These are phyloP conservation scores for Leptographium flavum DNA, from an alignment of 2,329 filamentous ascomycete species.

Conservation along the genomic window DNA sequence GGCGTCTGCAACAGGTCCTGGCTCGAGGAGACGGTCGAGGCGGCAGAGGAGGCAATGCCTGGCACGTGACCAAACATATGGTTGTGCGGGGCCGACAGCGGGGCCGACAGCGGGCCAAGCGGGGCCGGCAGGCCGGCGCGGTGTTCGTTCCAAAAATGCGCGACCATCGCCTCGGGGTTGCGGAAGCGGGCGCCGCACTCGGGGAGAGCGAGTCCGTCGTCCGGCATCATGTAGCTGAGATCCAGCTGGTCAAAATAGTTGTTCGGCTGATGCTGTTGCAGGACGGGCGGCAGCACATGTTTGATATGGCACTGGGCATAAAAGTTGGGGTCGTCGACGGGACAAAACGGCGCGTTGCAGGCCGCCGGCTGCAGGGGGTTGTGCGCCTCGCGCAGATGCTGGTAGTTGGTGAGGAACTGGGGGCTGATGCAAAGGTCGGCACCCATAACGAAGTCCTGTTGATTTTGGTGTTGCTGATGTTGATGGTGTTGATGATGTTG, in stretches of 20 bases:
- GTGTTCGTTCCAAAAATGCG: constrained; percentile 12
- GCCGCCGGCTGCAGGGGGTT: constrained; percentile 9
- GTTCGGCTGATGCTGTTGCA: no score
- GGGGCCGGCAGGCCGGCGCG: not conserved
- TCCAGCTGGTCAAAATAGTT: constrained; percentile 8
- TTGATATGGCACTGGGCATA: constrained; percentile 12
- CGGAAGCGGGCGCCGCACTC: constrained; percentile 12
- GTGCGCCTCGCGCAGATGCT: constrained; percentile 10
- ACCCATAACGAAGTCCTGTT: constrained; percentile 2
- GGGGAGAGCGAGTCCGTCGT: not conserved
- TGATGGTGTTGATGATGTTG: constrained; percentile 1
- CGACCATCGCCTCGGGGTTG: constrained; percentile 11
- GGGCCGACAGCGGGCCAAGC: not conserved
- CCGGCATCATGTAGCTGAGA: constrained; percentile 3
- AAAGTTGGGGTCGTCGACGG: constrained; percentile 11
- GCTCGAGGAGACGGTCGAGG: constrained; percentile 3
- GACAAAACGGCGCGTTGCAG: constrained; percentile 9
- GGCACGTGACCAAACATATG: not conserved
- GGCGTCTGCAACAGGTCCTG: constrained; percentile 2
- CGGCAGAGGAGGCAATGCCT: constrained; percentile 1
- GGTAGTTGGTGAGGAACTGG: constrained; percentile 11
- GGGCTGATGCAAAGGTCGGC: constrained; percentile 11
- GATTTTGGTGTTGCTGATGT: not conserved
- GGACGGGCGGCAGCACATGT: constrained; percentile 1
- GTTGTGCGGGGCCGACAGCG: not conserved